Base-by-base conservation (phyloP, 2,329 filamentous ascomycete species). In the Sclerotinia minor region DNA sequence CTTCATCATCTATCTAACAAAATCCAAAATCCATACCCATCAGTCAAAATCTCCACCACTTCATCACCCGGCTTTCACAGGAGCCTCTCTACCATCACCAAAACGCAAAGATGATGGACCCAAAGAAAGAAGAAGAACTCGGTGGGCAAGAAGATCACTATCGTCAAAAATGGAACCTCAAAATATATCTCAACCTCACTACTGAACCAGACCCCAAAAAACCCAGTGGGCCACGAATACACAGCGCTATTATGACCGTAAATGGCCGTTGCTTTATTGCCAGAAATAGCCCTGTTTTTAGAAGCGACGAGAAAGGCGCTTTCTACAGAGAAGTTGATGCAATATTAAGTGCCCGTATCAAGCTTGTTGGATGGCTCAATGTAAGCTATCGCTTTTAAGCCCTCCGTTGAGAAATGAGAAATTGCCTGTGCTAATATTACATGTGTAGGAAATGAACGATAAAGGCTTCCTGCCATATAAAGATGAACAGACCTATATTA, bases 321-420 rank as follows among this genome's bases (percentile, higher is more conserved):
- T 61, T 61, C 45, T 61, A 61, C 45, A 50, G 21, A 38, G 45
- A 61, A 21, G 41, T 7, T 19, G 59, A 50, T 26, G 59, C 59
- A 2, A 11, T 61, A 2, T 3, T 26, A 15, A 61, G 26, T 21
- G 45, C 9, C n/a, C 45, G 59, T 11, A 5, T 38, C 2, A 50
- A 61, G 21, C 45, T 50, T 5, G n/a, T 61, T 61, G 45, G 19
- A 4, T 61, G 29, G 29, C 26, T 61, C 32, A 50, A 61, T n/a
- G 59, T 50, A 61, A 24, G 45, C 21, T 38, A 38, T 1, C 29
- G 7, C 4, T 8, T 13, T 26, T 19, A 29, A 4, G 19, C 2
- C 21, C 17, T 47, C 32, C 13, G 2, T 9, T 24, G 8, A 11
- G 5, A 35, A 5, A 21, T 61, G n/a, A 38, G 0, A 26, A 38